Percentiles rank a stretch among this genome's conserved stretches.
Evolutionary conservation across 1,284 basidiomycete genomes (phyloP).

Genomic region (Coriolopsis trogii): DNA sequence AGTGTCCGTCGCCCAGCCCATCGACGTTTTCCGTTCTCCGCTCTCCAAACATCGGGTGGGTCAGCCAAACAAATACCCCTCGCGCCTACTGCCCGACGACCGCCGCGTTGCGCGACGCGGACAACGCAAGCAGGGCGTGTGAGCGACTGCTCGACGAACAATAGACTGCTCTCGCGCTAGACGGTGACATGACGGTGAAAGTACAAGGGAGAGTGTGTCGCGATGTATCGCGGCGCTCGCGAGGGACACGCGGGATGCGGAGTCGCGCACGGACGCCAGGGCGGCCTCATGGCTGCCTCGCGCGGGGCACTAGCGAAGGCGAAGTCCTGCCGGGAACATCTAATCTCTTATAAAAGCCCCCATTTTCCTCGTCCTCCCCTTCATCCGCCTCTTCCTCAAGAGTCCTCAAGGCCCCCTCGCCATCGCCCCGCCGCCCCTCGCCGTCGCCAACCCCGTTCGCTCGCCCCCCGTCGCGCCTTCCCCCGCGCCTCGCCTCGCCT

Average conservation of each 20-base stretch:
- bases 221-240: no score
- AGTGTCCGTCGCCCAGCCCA: neutral
- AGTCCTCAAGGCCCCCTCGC: no score
- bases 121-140: neutral
- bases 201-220: no score
- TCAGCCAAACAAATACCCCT: neutral
- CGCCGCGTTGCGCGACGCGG: neutral
- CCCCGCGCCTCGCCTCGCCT: constrained; percentile 17
- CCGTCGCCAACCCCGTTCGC: constrained; percentile 29
- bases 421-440: constrained; percentile 35
- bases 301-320: constrained; percentile 33
- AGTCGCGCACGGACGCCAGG: constrained; percentile 11
- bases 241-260: constrained; percentile 1
- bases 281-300: constrained; percentile 51
- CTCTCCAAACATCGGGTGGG: no score
- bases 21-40: no score
- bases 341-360: constrained; percentile 50
- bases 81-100: neutral
- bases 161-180: no score
- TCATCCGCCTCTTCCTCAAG: constrained; percentile 21
- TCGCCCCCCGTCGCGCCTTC: constrained; percentile 49
- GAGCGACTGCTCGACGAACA: no score
- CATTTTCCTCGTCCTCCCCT: constrained; percentile 19
- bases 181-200: no score
- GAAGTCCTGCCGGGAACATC: constrained; percentile 31